Evolutionary conservation across 306 rosid genomes (phyloP).

Genomic region (Alnus rubra): DNA sequence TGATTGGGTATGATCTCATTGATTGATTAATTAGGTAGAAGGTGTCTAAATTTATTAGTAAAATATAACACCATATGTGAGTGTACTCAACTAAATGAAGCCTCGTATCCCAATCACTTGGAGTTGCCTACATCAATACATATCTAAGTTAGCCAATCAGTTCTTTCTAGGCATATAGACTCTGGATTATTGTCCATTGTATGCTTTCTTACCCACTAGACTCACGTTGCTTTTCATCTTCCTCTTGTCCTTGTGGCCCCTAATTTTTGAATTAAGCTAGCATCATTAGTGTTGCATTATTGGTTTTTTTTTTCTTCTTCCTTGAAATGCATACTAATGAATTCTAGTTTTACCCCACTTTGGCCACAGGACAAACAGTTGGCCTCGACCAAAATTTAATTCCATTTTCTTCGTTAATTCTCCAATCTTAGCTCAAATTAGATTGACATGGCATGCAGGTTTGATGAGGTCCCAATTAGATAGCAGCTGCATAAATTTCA

Average conservation of each 20-base stretch:
- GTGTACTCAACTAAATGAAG: background rate
- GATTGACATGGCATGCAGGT: background rate
- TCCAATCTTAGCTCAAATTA: background rate
- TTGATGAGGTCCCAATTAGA: background rate
- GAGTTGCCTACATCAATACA: background rate
- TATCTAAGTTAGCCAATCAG: background rate
- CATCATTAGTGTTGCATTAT: background rate
- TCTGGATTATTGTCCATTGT: background rate
- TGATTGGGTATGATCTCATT: background rate
- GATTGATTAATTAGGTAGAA: background rate
- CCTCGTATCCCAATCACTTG: background rate
- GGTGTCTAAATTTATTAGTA: background rate
- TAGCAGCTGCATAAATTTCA: background rate
- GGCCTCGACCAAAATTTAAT: background rate
- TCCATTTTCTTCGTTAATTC: background rate
- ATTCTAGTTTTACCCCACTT: background rate
- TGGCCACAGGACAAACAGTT: background rate
- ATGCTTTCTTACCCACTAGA: background rate
- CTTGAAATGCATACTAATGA: background rate
- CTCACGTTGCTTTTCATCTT: background rate
- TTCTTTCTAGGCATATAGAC: background rate
- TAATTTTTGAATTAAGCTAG: background rate
- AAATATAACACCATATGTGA: background rate
- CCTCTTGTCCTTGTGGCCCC: background rate
- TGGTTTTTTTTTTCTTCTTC: background rate